Evolutionary conservation across 768 basidiomycete species (phyloP), one percentile per base, ranked within the genome.

Genomic region (Leccinum uliginosum): DNA sequence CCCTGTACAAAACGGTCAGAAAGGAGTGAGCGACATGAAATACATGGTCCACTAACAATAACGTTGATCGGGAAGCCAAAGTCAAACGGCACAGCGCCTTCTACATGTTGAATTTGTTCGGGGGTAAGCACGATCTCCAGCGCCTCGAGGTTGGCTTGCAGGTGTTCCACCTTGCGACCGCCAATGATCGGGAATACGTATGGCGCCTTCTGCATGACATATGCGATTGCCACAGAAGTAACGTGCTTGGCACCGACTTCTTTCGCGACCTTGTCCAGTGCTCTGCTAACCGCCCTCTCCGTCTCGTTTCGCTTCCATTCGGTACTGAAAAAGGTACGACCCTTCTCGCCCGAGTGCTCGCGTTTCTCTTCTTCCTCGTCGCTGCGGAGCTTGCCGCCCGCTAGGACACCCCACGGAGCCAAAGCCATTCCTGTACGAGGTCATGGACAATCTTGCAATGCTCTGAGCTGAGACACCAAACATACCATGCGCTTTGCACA

Each of bases 111-210:
- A 40, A 83, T 77, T 19, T 83, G 80, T 40, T 77, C 76, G 0
- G 69, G 59, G 2, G 74, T 74, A 46, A 83, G 75, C 0, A 69
- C 58, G 35, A 84, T 77, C 11, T 76, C 73, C 6, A 83, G 65
- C 3, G 81, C 80, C 61, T 82, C 75, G 19, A 83, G 54, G 61
- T 83, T 85, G 45, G 75, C 74, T 44, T 70, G 48, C 21, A 84
- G 65, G 34, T 84, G 79, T 63, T 81, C 80, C 44, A 81, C 67
- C 61, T 82, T 84, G 51, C 80, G 73, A 0, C 80, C 77, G 4
- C 81, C 80, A 26, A 82, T 66, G 55, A 82, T 72, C 0, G 80
- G 80, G 68, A 83, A 82, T 0, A 81, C 79, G 51, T 74, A 81
- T 0, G 78, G 76, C 6, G 77, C 72, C 65, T 83, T 84, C 44